phyloP scores from a whole-genome alignment of 2,329 filamentous ascomycete genomes.

The Paecilomyces niveus region DNA sequence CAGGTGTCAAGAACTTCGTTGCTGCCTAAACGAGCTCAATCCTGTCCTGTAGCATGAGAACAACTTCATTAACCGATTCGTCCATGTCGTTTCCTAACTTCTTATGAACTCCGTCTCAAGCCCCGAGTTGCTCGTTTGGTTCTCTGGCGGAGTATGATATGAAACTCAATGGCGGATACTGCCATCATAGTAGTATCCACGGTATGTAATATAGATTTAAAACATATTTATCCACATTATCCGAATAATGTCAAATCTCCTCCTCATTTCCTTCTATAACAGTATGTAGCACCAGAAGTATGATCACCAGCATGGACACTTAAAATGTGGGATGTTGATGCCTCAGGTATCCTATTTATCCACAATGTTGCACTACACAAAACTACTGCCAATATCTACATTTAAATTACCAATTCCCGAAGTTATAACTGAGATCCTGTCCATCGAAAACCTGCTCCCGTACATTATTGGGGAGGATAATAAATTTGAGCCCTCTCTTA shows the following conservation, averaged over 20 bases:
- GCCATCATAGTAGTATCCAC: slow-evolving; percentile 2
- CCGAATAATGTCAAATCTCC: not conserved
- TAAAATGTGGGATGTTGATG: too few relatives aligned
- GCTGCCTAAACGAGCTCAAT: slow-evolving; percentile 50
- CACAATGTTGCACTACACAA: too few relatives aligned
- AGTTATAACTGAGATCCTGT: too few relatives aligned
- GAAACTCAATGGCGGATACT: not conserved
- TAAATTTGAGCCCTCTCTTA: too few relatives aligned
- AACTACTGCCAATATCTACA: too few relatives aligned
- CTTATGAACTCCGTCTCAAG: not conserved
- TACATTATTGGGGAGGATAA: too few relatives aligned
- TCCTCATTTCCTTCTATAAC: not conserved
- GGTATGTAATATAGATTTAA: slow-evolving; percentile 10
- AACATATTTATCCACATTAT: not conserved
- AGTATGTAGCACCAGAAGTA: not conserved
- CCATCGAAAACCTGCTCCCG: too few relatives aligned
- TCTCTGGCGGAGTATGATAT: not conserved
- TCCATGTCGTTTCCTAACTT: not conserved
- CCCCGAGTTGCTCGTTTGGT: not conserved
- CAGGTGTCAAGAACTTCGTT: slow-evolving; percentile 77
- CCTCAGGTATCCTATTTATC: too few relatives aligned
- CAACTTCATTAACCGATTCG: not conserved
- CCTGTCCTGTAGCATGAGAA: not conserved
- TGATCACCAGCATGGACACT: too few relatives aligned
- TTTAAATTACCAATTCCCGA: too few relatives aligned